Conservation (phyloP, 148 eudicot genomes). For the Camellia granthamiana region DNA sequence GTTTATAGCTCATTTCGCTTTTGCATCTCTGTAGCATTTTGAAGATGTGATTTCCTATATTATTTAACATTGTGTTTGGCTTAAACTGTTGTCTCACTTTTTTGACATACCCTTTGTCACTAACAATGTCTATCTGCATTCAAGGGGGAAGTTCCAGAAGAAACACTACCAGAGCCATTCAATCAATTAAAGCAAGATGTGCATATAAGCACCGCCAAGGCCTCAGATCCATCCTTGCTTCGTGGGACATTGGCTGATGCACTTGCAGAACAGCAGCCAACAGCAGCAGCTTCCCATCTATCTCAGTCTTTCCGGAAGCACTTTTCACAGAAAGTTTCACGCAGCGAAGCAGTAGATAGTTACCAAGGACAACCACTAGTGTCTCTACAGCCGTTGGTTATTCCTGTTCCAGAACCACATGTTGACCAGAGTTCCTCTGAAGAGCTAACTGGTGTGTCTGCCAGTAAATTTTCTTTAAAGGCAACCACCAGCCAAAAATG, state of each 20-base stretch:
- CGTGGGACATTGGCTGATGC: not conserved
- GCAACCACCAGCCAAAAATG: not conserved
- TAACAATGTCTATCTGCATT: conserved; percentile 1
- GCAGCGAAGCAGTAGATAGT: not conserved
- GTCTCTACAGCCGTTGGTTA: not conserved
- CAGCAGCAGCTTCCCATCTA: conserved; percentile 42
- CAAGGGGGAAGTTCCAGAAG: conserved; percentile 77
- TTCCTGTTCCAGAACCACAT: not conserved
- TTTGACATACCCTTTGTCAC: not conserved
- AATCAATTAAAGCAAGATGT: conserved; percentile 30
- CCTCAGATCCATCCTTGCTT: not conserved
- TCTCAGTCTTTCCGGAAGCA: conserved; percentile 49
- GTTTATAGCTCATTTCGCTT: no score
- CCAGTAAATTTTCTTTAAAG: not conserved
- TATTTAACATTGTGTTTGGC: not conserved
- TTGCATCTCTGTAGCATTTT: no score
- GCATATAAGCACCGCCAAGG: conserved; percentile 15
- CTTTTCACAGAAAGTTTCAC: conserved; percentile 34
- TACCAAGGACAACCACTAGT: not conserved
- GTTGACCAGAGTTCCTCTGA: not conserved
- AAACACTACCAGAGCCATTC: conserved; percentile 59
- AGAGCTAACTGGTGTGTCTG: conserved; percentile 4
- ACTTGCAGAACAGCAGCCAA: not conserved
- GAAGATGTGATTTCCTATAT: no score
- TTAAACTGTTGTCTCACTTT: not conserved